These are phyloP conservation scores for Anaeromyces robustus DNA, from an alignment of 192 early-diverging fungal genomes.

Conservation along the genomic window DNA sequence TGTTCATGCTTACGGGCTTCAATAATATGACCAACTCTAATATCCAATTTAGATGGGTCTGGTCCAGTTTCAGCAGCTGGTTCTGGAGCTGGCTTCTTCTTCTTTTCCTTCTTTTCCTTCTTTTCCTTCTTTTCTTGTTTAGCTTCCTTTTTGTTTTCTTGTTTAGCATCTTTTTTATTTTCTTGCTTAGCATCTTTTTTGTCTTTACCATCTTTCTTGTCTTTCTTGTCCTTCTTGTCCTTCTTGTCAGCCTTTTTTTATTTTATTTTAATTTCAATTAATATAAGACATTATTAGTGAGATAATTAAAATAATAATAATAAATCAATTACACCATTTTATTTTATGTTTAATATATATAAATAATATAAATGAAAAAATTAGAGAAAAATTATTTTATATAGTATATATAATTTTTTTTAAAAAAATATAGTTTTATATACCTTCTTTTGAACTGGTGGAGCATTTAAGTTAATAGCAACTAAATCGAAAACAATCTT, in stretches of 20 bases:
- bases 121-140: constrained; percentile 21
- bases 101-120: constrained; percentile 8
- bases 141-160: background rate
- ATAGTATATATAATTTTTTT: too few relatives aligned
- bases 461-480: background rate
- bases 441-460: background rate
- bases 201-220: background rate
- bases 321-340: too few relatives aligned
- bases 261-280: background rate
- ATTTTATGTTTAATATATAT: too few relatives aligned
- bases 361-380: too few relatives aligned
- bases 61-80: constrained; percentile 4
- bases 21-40: constrained; percentile 45
- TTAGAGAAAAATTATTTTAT: too few relatives aligned
- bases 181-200: constrained; percentile 15
- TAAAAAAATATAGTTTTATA: too few relatives aligned
- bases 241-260: background rate
- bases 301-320: too few relatives aligned
- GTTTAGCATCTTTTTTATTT: constrained; percentile 4
- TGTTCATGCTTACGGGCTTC: constrained; percentile 21
- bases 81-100: background rate
- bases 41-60: constrained; percentile 25
- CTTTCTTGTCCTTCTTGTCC: background rate
- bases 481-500: background rate
- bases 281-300: too few relatives aligned